Conservation (phyloP, 176 grass and related monocot genomes). For the Cocos nucifera region DNA sequence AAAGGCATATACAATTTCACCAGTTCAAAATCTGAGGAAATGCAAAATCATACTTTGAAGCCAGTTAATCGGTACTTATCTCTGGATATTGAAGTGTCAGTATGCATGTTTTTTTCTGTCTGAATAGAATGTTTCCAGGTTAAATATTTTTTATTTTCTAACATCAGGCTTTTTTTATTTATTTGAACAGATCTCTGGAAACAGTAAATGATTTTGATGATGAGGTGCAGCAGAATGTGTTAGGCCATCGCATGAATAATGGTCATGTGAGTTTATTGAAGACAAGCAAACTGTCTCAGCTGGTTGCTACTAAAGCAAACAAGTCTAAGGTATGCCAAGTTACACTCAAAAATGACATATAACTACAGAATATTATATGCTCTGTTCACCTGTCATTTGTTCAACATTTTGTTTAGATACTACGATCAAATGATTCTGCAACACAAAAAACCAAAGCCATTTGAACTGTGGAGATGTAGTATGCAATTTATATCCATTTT, state of each 20-base stretch:
- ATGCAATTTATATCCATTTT: too few relatives aligned
- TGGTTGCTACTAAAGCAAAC: constrained; percentile 37
- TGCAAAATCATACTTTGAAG: constrained; percentile 23
- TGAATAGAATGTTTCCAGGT: too few relatives aligned
- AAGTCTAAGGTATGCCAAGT: constrained; percentile 55
- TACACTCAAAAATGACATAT: neutral
- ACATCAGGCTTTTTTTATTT: constrained; percentile 16
- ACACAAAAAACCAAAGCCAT: too few relatives aligned
- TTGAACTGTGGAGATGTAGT: too few relatives aligned
- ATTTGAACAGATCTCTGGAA: constrained; percentile 35
- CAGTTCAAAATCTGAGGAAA: constrained; percentile 31
- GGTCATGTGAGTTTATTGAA: neutral
- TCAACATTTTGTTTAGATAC: too few relatives aligned
- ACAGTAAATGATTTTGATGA: constrained; percentile 75
- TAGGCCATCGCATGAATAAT: too few relatives aligned
- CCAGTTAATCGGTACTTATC: constrained; percentile 39
- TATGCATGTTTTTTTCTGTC: too few relatives aligned
- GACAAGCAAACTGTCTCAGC: constrained; percentile 33
- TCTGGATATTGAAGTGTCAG: neutral
- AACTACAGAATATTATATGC: too few relatives aligned
- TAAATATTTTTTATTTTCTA: constrained; percentile 15
- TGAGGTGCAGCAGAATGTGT: constrained; percentile 39
- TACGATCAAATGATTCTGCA: too few relatives aligned
- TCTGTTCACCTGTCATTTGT: too few relatives aligned
- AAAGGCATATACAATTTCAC: constrained; percentile 67